Evolutionary conservation across 177 flowering plant genomes (phyloP).

Genomic region (Vitis hybrid): DNA sequence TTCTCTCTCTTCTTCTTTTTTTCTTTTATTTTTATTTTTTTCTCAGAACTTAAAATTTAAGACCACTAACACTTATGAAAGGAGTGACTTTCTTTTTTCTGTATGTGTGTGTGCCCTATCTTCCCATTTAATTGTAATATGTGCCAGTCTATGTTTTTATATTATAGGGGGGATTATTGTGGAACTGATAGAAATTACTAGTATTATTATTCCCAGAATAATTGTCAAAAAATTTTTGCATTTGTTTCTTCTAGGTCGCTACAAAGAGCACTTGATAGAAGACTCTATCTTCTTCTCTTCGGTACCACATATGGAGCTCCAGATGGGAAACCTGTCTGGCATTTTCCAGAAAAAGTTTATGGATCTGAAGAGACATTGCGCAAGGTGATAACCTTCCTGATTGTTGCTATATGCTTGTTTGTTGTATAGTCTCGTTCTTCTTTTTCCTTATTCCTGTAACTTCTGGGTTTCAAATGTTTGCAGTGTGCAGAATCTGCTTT

Average conservation of each 20-base stretch:
- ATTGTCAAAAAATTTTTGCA: not conserved
- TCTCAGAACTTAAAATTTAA: no score
- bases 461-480: conserved; percentile 12
- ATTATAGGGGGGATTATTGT: no score
- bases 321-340: conserved; percentile 76
- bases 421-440: not conserved
- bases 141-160: no score
- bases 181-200: no score
- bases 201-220: no score
- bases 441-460: conserved; percentile 2
- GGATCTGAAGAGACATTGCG: conserved; percentile 83
- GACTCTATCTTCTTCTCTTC: conserved; percentile 84
- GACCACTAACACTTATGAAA: no score
- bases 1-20: no score
- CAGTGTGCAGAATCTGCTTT: conserved; percentile 98
- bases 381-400: conserved; percentile 39
- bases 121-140: no score
- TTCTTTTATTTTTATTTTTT: no score
- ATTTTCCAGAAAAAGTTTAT: conserved; percentile 91
- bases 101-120: no score
- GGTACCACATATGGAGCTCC: conserved; percentile 59
- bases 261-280: conserved; percentile 89
- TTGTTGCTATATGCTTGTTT: not conserved
- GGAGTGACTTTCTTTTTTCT: no score
- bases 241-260: conserved; percentile 56